Conservation (phyloP, 2,329 filamentous ascomycete species). For the Bipolaris gigantea region DNA sequence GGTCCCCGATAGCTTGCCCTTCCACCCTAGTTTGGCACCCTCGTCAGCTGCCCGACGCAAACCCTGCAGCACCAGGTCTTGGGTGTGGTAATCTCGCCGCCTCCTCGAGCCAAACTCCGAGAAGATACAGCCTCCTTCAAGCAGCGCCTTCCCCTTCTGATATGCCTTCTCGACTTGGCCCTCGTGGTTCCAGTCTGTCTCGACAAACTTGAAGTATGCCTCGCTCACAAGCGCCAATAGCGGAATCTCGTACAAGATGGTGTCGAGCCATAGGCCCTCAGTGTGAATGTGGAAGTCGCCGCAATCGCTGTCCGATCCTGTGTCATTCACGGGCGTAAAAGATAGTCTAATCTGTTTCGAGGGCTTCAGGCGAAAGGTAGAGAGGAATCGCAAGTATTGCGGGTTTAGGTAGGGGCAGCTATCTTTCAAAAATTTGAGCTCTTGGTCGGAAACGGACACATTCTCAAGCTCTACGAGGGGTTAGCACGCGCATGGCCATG, state of each 20-base stretch:
- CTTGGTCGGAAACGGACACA: constrained; percentile 75
- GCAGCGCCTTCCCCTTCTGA: constrained; percentile 73
- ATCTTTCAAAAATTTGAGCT: constrained; percentile 74
- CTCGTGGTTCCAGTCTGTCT: constrained; percentile 87
- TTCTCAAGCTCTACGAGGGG: constrained; percentile 70
- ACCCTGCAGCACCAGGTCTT: constrained; percentile 86
- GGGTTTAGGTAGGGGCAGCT: constrained; percentile 79
- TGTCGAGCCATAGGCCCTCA: constrained; percentile 86
- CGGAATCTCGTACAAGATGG: constrained; percentile 97
- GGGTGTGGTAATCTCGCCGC: constrained; percentile 90
- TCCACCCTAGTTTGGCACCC: constrained; percentile 63
- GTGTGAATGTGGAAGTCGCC: constrained; percentile 79
- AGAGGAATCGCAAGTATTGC: constrained; percentile 79
- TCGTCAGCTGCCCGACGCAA: constrained; percentile 78
- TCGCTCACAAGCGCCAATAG: constrained; percentile 89
- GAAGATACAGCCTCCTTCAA: constrained; percentile 82
- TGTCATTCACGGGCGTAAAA: constrained; percentile 62
- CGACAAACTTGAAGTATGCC: constrained; percentile 96
- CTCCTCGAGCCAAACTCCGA: constrained; percentile 93
- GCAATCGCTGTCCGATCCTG: constrained; percentile 63
- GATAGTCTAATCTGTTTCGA: constrained; percentile 74
- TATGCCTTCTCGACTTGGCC: constrained; percentile 85
- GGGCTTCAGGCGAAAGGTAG: constrained; percentile 78
- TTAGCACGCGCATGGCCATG: constrained; percentile 8
- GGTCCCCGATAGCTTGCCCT: constrained; percentile 79